phyloP scores from a whole-genome alignment of 495 filamentous ascomycete genomes.

The Pseudoneurospora amorphoporcata region DNA sequence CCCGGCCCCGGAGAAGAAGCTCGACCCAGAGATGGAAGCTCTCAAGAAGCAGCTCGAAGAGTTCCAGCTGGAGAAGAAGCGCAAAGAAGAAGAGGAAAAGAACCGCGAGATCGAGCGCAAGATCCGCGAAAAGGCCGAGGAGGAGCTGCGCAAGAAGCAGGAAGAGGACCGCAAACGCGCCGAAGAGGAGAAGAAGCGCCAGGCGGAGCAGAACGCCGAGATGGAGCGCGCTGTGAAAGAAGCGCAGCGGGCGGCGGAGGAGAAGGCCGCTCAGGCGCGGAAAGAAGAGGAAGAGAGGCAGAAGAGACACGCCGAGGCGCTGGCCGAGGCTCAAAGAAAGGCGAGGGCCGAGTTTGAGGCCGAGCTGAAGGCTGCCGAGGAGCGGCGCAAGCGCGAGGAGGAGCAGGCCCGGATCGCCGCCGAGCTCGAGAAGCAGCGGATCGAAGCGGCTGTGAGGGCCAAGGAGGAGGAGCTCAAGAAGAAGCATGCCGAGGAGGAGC shows the following conservation, averaged over 20 bases:
- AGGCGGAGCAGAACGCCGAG: constrained; percentile 20
- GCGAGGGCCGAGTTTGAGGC: constrained; percentile 27
- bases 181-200: constrained; percentile 22
- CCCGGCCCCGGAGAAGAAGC: constrained; percentile 28
- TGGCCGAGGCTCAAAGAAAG: constrained; percentile 5
- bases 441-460: constrained; percentile 24
- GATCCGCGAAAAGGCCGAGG: constrained; percentile 34
- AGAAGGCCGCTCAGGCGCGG: constrained; percentile 26
- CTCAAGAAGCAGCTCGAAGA: constrained; percentile 32
- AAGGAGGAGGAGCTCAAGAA: constrained; percentile 18
- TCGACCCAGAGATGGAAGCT: constrained; percentile 35
- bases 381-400: constrained; percentile 12
- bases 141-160: constrained; percentile 25
- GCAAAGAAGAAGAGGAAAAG: constrained; percentile 27
- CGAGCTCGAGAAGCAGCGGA: constrained; percentile 15
- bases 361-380: constrained; percentile 38
- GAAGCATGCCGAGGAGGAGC: constrained; percentile 23
- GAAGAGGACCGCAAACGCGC: constrained; percentile 29
- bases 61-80: constrained; percentile 24
- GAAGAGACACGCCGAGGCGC: constrained; percentile 21
- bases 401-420: constrained; percentile 10
- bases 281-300: constrained; percentile 27
- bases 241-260: constrained; percentile 34
- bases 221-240: constrained; percentile 28
- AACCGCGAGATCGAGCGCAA: constrained; percentile 34